phyloP scores from a whole-genome alignment of 148 eudicot species.

The Vaccinium vitisidaea region DNA sequence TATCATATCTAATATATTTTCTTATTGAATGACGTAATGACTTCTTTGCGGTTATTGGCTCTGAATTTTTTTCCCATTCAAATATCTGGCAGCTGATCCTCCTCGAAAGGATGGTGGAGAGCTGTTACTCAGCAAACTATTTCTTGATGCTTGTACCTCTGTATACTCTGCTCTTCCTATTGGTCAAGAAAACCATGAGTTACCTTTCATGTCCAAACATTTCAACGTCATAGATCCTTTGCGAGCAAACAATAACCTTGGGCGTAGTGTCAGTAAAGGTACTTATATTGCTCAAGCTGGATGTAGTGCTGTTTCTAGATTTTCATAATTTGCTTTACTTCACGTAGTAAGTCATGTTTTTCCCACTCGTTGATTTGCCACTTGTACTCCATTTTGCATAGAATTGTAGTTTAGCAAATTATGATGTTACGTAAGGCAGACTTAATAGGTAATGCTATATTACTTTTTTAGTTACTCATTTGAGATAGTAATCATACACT shows the following conservation, averaged over 20 bases:
- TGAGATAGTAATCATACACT: not conserved
- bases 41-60: not conserved
- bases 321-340: not conserved
- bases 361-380: not conserved
- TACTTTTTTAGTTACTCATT: not conserved
- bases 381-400: not conserved
- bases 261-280: constrained; percentile 78
- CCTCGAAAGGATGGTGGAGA: constrained; percentile 55
- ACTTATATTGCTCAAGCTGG: constrained; percentile 8
- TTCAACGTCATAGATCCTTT: constrained; percentile 60
- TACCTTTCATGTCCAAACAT: constrained; percentile 47
- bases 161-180: constrained; percentile 42
- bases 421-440: not conserved
- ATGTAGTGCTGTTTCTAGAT: not conserved
- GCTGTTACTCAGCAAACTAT: constrained; percentile 43
- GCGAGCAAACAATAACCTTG: constrained; percentile 61
- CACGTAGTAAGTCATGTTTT: not conserved
- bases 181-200: constrained; percentile 39
- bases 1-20: constrained; percentile 6
- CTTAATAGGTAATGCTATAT: not conserved
- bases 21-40: not conserved
- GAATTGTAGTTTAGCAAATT: not conserved
- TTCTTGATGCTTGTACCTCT: constrained; percentile 50
- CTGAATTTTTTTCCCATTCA: constrained; percentile 13
- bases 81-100: constrained; percentile 43